Conservation (phyloP, 345 rosid genomes). For the Eucalyptus marginata region DNA sequence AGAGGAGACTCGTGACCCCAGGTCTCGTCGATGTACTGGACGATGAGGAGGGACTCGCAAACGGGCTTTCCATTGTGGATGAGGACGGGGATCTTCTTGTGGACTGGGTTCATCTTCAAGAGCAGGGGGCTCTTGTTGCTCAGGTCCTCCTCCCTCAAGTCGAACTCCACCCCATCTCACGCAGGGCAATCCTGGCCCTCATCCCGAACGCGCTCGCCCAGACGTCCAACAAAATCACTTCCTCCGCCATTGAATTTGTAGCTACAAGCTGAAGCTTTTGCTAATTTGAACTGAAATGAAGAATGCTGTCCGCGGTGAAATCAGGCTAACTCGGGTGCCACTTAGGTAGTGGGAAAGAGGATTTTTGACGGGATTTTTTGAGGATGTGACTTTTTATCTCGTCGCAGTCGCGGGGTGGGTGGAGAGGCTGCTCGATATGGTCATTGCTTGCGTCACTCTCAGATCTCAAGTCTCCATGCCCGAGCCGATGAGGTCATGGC, state of each 20-base stretch:
- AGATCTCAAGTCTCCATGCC: neutral
- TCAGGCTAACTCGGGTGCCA: neutral
- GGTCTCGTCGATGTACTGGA: constrained; percentile 4
- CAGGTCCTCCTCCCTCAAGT: constrained; percentile 1
- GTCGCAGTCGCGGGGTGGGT: neutral
- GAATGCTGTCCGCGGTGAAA: neutral
- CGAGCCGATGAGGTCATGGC: neutral
- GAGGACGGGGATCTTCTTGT: constrained; percentile 6
- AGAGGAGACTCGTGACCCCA: neutral
- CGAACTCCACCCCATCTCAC: constrained; percentile 1
- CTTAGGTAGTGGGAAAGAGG: neutral
- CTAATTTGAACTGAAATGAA: neutral
- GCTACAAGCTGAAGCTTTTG: neutral
- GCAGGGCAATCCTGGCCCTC: constrained; percentile 3
- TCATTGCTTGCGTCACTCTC: neutral
- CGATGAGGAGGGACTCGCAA: neutral
- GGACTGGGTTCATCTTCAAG: neutral
- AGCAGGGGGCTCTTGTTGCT: constrained; percentile 3
- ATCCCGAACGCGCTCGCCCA: constrained; percentile 5
- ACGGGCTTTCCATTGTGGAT: neutral
- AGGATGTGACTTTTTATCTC: no score
- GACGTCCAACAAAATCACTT: neutral
- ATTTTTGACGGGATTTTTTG: no score
- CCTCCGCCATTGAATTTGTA: neutral
- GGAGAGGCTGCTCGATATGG: neutral